Conservation (phyloP, 306 rosid genomes). For the Chamaecrista fasciculata region DNA sequence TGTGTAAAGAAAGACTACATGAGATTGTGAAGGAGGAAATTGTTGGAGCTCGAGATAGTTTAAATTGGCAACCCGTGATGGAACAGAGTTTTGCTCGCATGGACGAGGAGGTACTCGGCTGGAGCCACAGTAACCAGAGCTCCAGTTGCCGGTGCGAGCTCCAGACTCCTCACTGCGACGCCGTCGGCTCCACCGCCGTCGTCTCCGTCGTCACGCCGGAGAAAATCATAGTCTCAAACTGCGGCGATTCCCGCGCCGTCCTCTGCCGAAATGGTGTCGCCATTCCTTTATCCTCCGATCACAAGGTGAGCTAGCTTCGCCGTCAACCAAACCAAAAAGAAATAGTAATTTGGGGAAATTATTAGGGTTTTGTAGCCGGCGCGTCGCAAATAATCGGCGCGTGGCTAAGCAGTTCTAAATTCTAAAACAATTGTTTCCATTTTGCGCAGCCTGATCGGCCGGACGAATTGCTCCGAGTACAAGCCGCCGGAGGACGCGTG, state of each 20-base stretch:
- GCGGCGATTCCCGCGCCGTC: constrained; percentile 94
- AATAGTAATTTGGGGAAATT: not conserved
- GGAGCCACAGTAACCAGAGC: constrained; percentile 20
- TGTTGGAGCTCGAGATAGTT: not conserved
- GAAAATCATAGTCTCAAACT: constrained; percentile 70
- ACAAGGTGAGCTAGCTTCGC: constrained; percentile 54
- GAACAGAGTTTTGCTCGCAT: constrained; percentile 36
- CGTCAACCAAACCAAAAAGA: not conserved
- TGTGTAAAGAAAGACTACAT: constrained; percentile 34
- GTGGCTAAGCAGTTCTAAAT: not conserved
- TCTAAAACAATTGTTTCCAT: not conserved
- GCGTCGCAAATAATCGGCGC: constrained; percentile 7
- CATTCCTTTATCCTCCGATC: constrained; percentile 79
- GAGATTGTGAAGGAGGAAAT: constrained; percentile 31
- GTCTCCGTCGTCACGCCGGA: constrained; percentile 52
- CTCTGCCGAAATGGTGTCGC: constrained; percentile 70
- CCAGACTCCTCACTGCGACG: constrained; percentile 73
- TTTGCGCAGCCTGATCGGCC: constrained; percentile 76
- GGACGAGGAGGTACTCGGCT: constrained; percentile 41
- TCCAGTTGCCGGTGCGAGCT: constrained; percentile 45
- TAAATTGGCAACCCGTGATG: constrained; percentile 27
- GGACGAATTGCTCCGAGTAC: constrained; percentile 77
- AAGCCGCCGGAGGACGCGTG: constrained; percentile 83
- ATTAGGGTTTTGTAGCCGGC: not conserved
- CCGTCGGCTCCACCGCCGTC: constrained; percentile 93